A percentile compares a stretch with the other conserved stretches of the same genome.
These are phyloP conservation scores for Eucalyptus tenuipes DNA, from an alignment of 345 rosid species.

Conservation along the genomic window DNA sequence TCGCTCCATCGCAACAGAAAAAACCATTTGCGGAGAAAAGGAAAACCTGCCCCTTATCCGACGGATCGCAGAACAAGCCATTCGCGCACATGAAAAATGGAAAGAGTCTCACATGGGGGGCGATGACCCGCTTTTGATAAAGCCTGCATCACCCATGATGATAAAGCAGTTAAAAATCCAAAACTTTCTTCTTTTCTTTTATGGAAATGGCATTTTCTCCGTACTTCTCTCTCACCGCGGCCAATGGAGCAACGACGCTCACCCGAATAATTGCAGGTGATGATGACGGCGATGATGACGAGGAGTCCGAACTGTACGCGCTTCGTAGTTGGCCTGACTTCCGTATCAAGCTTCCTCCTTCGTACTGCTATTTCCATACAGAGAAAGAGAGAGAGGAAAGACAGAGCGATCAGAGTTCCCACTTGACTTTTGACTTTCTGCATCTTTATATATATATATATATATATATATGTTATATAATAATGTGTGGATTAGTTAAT, in stretches of 20 bases:
- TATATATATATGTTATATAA: not conserved
- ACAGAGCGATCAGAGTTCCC: not conserved
- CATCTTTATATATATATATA: not conserved
- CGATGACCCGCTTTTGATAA: not conserved
- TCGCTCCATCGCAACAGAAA: not conserved
- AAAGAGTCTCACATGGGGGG: not conserved
- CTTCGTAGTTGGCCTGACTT: not conserved
- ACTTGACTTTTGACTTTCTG: not conserved
- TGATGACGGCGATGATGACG: not conserved
- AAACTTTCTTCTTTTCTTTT: not conserved
- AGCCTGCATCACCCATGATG: not conserved
- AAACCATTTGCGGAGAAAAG: not conserved
- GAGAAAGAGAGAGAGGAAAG: not conserved
- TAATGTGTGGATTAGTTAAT: not conserved
- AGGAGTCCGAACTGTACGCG: not conserved
- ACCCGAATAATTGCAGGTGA: not conserved
- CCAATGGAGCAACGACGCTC: not conserved
- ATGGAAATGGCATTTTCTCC: not conserved
- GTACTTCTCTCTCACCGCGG: not conserved
- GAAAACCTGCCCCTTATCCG: not conserved
- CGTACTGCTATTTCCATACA: not conserved
- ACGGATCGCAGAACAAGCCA: not conserved
- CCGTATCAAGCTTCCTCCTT: not conserved
- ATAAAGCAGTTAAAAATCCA: not conserved
- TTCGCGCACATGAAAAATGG: not conserved